Percentiles rank a stretch among this genome's conserved stretches.
Evolutionary conservation across 1,284 basidiomycete genomes (phyloP).

Genomic region (Neonothopanus nambi): DNA sequence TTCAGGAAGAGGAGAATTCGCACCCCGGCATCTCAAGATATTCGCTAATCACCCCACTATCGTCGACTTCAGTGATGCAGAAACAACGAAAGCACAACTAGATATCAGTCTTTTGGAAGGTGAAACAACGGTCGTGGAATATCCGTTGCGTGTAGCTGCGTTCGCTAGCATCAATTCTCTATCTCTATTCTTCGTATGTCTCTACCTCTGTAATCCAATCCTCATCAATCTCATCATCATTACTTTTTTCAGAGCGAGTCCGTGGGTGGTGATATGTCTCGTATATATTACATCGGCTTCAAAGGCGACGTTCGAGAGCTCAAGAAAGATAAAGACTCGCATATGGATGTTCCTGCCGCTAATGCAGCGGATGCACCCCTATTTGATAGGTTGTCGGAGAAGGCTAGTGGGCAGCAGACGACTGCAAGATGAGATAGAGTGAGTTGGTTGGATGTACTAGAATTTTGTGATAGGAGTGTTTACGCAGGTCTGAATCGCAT

Average conservation of each 20-base stretch:
- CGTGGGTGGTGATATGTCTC: slow-evolving; percentile 57
- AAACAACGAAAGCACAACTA: slow-evolving; percentile 64
- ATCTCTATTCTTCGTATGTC: slow-evolving; percentile 76
- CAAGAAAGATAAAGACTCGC: slow-evolving; percentile 58
- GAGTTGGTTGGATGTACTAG: neutral
- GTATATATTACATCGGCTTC: slow-evolving; percentile 80
- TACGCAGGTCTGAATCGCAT: no score
- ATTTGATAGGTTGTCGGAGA: slow-evolving; percentile 61
- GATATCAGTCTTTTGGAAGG: slow-evolving; percentile 72
- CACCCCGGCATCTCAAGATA: slow-evolving; percentile 67
- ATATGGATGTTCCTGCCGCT: slow-evolving; percentile 69
- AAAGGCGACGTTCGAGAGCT: slow-evolving; percentile 66
- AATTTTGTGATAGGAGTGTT: no score
- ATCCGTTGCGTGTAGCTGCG: slow-evolving; percentile 72
- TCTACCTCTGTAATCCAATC: slow-evolving; percentile 10
- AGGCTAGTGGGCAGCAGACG: slow-evolving; percentile 53
- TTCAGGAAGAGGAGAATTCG: slow-evolving; percentile 67
- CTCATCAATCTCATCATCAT: neutral
- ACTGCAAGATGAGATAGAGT: slow-evolving; percentile 43
- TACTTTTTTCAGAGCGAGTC: slow-evolving; percentile 58
- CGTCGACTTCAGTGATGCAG: slow-evolving; percentile 74
- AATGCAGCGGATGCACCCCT: slow-evolving; percentile 68
- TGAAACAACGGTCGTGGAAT: slow-evolving; percentile 67
- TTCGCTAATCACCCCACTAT: slow-evolving; percentile 73
- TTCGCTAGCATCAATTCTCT: slow-evolving; percentile 74